Base-by-base conservation (phyloP, 2,329 filamentous ascomycete genomes). In the Domatiomyces globalis region DNA sequence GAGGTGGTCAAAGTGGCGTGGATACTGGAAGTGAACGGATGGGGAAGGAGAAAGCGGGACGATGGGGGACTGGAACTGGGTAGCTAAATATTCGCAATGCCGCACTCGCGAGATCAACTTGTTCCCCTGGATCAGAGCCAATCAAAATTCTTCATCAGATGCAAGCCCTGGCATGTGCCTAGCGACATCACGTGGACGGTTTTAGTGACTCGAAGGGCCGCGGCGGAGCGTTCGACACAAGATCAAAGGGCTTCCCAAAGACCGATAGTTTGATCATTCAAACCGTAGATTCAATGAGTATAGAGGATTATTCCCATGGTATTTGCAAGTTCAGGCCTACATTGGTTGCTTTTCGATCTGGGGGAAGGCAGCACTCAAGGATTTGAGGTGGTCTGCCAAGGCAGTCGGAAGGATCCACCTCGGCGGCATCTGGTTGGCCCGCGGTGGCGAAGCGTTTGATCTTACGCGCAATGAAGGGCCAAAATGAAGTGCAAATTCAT, bases 81-180 rank as follows among this genome's bases (percentile, higher is more conserved):
- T 47, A 52, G 48, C 49, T 45, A 56, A 52, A 54, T 58, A 56
- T 58, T 51, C 54, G 55, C 51, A 49, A 49, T 48, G 54, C 46
- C 48, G 52, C 47, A 46, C 50, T 43, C 46, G 18, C 48, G 49
- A 59, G 52, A 59, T 59, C 57, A 59, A 56, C 57, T 48, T 27
- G 33, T 15, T 27, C 25, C 25, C 36, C 43, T 51, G 51, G 56
- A 58, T 58, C 56, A 58, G 44, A 56, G 50, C 56, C 56, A 58
- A 58, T 58, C 56, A 58, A 50, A 57, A 56, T 51, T 53, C 49
- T 63, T 63, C 58, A 58, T 62, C 46, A 62, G 45, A 33, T 10
- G 10, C 33, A 39, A 15, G 33, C 33, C 33, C 33, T 39, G 33
- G 33, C 33, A 39, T 39, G 4, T 5, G 33, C 12, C 33, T 39